A percentile compares a stretch with the other conserved stretches of the same genome.
phyloP scores from a whole-genome alignment of 2,329 filamentous ascomycete species.

The Alternaria panax region DNA sequence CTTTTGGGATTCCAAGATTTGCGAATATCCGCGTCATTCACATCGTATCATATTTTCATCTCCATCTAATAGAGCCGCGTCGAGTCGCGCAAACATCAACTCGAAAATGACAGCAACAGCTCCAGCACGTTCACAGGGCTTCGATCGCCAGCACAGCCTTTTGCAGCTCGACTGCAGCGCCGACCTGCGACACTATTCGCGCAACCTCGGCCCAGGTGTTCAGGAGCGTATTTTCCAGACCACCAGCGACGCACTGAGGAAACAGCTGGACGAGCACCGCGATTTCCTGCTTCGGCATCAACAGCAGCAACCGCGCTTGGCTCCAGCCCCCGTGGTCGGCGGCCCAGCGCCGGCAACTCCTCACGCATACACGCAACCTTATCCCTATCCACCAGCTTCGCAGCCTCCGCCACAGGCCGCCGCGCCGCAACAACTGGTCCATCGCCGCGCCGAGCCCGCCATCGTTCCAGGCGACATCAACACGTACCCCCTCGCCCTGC shows the following conservation, averaged over 20 bases:
- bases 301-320: constrained; percentile 19
- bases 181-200: constrained; percentile 29
- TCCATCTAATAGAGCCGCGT: constrained; percentile 4
- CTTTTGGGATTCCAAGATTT: constrained; percentile 6
- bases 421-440: constrained; percentile 9
- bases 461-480: constrained; percentile 11
- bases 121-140: constrained; percentile 9
- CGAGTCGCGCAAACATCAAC: constrained; percentile 2
- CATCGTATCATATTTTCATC: constrained; percentile 8
- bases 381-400: constrained; percentile 4
- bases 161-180: constrained; percentile 33
- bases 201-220: constrained; percentile 32
- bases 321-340: constrained; percentile 13
- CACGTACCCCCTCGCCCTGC: constrained; percentile 22
- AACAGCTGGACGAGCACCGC: constrained; percentile 31
- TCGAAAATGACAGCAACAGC: constrained; percentile 15
- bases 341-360: constrained; percentile 3
- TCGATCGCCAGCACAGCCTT: constrained; percentile 26
- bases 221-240: constrained; percentile 30
- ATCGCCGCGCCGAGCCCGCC: constrained; percentile 2
- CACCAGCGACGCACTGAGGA: constrained; percentile 28
- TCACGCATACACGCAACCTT: constrained; percentile 1
- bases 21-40: constrained; percentile 18
- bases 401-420: constrained; percentile 19
- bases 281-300: constrained; percentile 25